These are phyloP conservation scores for Verticillium nonalfalfae DNA, from an alignment of 2,329 filamentous ascomycete species.

Conservation along the genomic window DNA sequence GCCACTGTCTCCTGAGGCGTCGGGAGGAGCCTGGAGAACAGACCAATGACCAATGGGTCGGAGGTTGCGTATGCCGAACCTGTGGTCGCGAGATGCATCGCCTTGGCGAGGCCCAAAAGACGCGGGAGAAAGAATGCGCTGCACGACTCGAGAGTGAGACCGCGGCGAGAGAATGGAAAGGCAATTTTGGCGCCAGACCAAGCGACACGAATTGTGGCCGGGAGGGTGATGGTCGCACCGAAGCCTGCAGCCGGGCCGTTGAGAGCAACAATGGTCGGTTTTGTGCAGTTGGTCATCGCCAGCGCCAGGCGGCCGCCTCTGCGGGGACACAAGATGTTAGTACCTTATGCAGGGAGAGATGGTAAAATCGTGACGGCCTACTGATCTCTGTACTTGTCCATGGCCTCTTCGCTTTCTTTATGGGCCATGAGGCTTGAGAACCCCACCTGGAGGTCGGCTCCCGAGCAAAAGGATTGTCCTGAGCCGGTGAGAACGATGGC, in stretches of 20 bases:
- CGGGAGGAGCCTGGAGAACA: constrained; percentile 40
- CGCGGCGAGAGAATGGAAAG: constrained; percentile 66
- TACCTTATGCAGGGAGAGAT: too few species aligned
- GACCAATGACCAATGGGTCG: constrained; percentile 43
- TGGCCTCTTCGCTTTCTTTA: too few species aligned
- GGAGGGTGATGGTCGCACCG: constrained; percentile 55
- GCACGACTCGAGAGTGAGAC: constrained; percentile 66
- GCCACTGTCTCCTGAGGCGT: neutral
- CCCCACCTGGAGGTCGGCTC: too few species aligned
- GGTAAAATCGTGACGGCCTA: too few species aligned
- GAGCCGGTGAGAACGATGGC: constrained; percentile 3
- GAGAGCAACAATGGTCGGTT: constrained; percentile 52
- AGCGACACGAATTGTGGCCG: constrained; percentile 45
- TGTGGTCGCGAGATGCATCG: constrained; percentile 61
- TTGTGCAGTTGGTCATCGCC: constrained; percentile 49
- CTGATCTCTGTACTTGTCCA: too few species aligned
- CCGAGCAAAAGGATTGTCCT: constrained; percentile 1
- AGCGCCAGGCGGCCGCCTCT: constrained; percentile 46
- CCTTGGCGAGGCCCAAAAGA: constrained; percentile 57
- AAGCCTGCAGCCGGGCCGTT: constrained; percentile 57
- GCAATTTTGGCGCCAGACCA: constrained; percentile 59
- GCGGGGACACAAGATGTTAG: too few species aligned
- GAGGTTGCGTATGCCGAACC: constrained; percentile 51
- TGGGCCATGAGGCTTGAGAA: too few species aligned
- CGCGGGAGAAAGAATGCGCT: constrained; percentile 67